Evolutionary conservation across 2,329 filamentous ascomycete species (phyloP).

Genomic region (Capronia americana): DNA sequence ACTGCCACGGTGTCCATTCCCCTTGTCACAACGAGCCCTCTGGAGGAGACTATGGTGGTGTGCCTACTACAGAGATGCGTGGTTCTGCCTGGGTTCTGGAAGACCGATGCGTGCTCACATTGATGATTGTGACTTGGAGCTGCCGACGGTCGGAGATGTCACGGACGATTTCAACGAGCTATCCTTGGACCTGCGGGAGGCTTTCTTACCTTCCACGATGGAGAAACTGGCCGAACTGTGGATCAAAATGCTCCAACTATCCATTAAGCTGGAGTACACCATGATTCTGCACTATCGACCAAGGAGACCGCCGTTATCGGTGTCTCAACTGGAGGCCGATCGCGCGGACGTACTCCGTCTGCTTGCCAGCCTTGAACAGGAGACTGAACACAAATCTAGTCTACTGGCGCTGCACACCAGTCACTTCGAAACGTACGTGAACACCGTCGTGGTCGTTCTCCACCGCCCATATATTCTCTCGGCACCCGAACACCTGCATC

Average conservation of each 20-base stretch:
- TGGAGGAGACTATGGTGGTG: conserved; percentile 53
- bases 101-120: conserved; percentile 49
- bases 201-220: conserved; percentile 40
- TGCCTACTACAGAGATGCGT: conserved; percentile 51
- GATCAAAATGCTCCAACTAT: conserved; percentile 43
- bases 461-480: conserved; percentile 42
- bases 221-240: conserved; percentile 16
- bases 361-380: conserved; percentile 34
- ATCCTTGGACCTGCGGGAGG: conserved; percentile 17
- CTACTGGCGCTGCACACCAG: conserved; percentile 5
- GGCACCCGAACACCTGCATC: conserved; percentile 35
- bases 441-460: conserved; percentile 42
- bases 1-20: conserved; percentile 32
- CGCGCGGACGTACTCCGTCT: conserved; percentile 37
- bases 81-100: conserved; percentile 49
- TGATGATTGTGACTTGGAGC: conserved; percentile 47
- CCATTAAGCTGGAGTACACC: conserved; percentile 39
- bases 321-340: conserved; percentile 38
- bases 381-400: conserved; percentile 19
- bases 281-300: conserved; percentile 42
- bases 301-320: conserved; percentile 31
- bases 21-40: conserved; percentile 40
- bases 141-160: conserved; percentile 43
- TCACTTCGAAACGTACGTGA: conserved; percentile 21
- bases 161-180: conserved; percentile 39